Evolutionary conservation across 495 filamentous ascomycete genomes (phyloP).

Genomic region (Penicillium ochrochloron): DNA sequence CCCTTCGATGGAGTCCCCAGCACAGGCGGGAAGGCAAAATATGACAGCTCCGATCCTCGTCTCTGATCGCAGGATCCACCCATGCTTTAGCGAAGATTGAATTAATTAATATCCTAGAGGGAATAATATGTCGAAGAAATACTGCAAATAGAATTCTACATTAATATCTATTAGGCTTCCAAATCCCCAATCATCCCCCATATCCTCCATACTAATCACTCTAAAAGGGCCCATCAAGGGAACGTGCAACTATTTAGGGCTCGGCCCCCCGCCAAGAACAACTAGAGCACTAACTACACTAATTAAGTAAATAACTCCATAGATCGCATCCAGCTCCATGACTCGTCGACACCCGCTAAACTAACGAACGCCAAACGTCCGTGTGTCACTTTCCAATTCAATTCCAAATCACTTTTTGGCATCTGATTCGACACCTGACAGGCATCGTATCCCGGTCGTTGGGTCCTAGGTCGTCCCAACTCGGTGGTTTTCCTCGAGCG

Average conservation of each 20-base stretch:
- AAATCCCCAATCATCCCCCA: neutral
- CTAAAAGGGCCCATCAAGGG: neutral
- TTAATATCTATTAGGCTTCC: neutral
- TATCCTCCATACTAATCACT: neutral
- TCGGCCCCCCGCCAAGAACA: slow-evolving; percentile 15
- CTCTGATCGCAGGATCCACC: slow-evolving; percentile 1
- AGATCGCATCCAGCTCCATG: slow-evolving; percentile 13
- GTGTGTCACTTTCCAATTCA: slow-evolving; percentile 19
- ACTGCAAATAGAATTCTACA: neutral
- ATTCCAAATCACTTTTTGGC: slow-evolving; percentile 33
- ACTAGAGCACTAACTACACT: too few relatives aligned
- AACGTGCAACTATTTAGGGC: slow-evolving; percentile 29
- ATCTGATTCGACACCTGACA: slow-evolving; percentile 41
- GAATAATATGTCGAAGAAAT: neutral
- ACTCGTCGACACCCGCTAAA: slow-evolving; percentile 20
- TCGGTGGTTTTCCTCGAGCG: slow-evolving; percentile 39
- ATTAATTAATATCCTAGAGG: neutral
- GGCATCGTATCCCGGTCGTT: slow-evolving; percentile 42
- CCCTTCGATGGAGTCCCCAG: slow-evolving; percentile 21
- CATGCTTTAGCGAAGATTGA: neutral
- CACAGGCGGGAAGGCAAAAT: slow-evolving; percentile 34
- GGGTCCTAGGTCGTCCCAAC: slow-evolving; percentile 40
- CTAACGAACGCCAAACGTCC: slow-evolving; percentile 27
- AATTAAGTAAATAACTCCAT: neutral
- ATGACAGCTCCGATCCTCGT: slow-evolving; percentile 46